Conservation (phyloP, 352 stramenopile species). For the Pythium sp. region DNA sequence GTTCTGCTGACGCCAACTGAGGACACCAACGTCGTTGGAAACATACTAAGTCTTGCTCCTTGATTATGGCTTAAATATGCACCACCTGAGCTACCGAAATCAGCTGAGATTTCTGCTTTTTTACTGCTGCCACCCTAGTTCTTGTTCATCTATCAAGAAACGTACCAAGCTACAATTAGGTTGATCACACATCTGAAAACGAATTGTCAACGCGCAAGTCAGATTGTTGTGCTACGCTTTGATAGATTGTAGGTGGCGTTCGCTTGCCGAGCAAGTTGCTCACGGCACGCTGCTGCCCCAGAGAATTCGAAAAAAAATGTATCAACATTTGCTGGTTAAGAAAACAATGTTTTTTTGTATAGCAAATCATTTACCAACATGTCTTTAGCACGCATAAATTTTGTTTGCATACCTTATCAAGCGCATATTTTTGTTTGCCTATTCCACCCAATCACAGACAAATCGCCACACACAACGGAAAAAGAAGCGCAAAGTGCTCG, state of each 20-base stretch:
- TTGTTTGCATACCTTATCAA: background rate
- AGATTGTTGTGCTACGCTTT: background rate
- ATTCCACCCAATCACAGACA: conserved; percentile 9
- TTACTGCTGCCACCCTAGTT: too few species aligned
- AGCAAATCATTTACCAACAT: background rate
- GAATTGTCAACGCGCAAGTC: background rate
- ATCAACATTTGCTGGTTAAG: background rate
- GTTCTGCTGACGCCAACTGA: too few species aligned
- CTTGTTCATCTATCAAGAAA: too few species aligned
- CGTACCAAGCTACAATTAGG: too few species aligned
- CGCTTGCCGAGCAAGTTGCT: too few species aligned
- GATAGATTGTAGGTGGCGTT: background rate
- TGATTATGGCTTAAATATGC: too few species aligned
- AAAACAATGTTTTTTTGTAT: background rate
- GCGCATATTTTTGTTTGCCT: background rate
- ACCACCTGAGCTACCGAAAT: too few species aligned
- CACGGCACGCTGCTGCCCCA: too few species aligned
- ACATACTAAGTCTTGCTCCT: too few species aligned
- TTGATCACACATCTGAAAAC: background rate
- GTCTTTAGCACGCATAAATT: background rate
- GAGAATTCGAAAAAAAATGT: background rate
- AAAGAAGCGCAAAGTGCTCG: conserved; percentile 4
- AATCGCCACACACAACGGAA: conserved; percentile 1
- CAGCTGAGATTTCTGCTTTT: too few species aligned
- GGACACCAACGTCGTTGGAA: too few species aligned